phyloP scores from a whole-genome alignment of 371 early-diverging fungal species.

The Furculomyces boomerangus region DNA sequence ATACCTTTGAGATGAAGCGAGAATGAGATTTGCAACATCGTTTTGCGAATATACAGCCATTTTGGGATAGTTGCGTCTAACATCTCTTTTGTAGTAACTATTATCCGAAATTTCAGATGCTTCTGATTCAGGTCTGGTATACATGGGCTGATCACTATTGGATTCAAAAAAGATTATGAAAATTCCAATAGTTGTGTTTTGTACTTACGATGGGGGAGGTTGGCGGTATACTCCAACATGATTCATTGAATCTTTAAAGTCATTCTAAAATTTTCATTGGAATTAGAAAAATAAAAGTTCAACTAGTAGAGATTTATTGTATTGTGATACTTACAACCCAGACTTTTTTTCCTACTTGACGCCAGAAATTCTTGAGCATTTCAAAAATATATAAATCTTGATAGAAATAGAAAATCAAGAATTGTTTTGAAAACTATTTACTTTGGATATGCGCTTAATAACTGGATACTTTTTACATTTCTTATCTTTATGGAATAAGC shows the following conservation, averaged over 20 bases:
- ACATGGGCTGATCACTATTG: conserved; percentile 12
- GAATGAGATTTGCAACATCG: conserved; percentile 36
- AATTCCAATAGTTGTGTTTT: not conserved
- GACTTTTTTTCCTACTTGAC: conserved; percentile 16
- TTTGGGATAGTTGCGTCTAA: conserved; percentile 77
- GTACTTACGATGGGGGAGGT: not conserved
- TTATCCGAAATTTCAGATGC: conserved; percentile 56
- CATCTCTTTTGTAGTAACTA: conserved; percentile 79
- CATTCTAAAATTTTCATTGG: conserved; percentile 1
- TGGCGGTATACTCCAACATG: not conserved
- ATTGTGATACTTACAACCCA: conserved; percentile 9
- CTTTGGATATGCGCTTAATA: too few species aligned
- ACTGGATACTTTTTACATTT: too few species aligned
- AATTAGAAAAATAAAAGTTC: not conserved
- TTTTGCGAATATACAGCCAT: conserved; percentile 63
- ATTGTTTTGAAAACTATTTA: not conserved
- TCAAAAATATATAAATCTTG: not conserved
- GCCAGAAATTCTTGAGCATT: conserved; percentile 24
- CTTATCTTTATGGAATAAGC: too few species aligned
- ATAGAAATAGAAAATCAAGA: not conserved
- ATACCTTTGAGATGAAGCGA: not conserved
- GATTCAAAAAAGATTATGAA: not conserved
- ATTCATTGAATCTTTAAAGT: conserved; percentile 21
- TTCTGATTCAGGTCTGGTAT: conserved; percentile 12
- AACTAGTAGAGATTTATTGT: not conserved